A percentile compares a stretch with the other conserved stretches of the same genome.
phyloP scores from a whole-genome alignment of 441 rosid species.

The Hura crepitans region DNA sequence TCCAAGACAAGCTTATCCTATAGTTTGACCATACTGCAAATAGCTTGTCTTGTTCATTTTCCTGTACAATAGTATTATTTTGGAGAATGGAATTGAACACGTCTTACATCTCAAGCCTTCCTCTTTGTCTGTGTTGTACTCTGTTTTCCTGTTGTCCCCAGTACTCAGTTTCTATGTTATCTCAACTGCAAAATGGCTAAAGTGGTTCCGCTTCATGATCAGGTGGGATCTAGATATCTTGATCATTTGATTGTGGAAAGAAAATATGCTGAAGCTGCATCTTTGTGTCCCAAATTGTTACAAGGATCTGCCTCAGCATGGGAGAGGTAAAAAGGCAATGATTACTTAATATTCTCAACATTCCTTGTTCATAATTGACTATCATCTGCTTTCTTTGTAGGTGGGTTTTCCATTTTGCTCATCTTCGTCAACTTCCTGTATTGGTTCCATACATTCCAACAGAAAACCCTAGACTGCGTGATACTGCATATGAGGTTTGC shows the following conservation, averaged over 20 bases:
- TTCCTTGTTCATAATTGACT: constrained; percentile 24
- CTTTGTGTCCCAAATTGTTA: constrained; percentile 90
- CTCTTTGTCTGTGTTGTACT: background rate
- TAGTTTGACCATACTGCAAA: background rate
- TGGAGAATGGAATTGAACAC: no score
- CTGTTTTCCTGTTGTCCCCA: constrained; percentile 6
- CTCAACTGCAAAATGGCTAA: background rate
- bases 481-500: constrained; percentile 93
- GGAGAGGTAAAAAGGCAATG: constrained; percentile 74
- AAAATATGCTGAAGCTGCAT: constrained; percentile 96
- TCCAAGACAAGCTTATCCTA: constrained; percentile 7
- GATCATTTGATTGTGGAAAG: constrained; percentile 98
- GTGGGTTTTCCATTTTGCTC: constrained; percentile 99
- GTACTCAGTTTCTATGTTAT: constrained; percentile 8
- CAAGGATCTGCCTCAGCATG: constrained; percentile 95
- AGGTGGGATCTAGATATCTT: constrained; percentile 99
- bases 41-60: background rate
- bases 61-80: no score
- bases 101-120: no score
- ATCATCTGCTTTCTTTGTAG: constrained; percentile 45
- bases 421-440: constrained; percentile 93
- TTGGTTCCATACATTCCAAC: constrained; percentile 96
- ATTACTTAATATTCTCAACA: constrained; percentile 20
- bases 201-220: constrained; percentile 27
- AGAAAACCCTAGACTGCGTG: constrained; percentile 85